Evolutionary conservation across 768 basidiomycete genomes (phyloP).

Genomic region (Suillus ampliporus): DNA sequence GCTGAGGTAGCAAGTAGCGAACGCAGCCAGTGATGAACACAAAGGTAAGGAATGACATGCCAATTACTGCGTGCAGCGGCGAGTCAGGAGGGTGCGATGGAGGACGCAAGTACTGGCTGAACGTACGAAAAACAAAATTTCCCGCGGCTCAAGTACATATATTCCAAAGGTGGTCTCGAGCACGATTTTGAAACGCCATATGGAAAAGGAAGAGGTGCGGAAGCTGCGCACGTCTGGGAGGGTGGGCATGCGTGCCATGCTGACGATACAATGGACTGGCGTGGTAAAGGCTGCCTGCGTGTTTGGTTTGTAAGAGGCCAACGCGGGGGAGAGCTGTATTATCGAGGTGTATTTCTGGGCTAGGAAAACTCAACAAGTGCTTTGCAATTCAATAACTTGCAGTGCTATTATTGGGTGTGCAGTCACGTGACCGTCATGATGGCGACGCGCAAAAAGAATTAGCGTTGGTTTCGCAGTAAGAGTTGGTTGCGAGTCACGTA

Average conservation of each 20-base stretch:
- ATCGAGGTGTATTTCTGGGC: neutral
- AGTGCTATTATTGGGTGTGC: neutral
- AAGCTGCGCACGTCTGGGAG: slow-evolving; percentile 10
- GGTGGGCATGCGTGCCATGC: neutral
- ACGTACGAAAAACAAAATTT: slow-evolving; percentile 65
- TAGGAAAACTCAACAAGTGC: neutral
- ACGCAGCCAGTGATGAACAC: slow-evolving; percentile 57
- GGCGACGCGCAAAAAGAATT: neutral
- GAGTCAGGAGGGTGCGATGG: neutral
- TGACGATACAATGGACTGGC: neutral
- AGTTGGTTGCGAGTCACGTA: slow-evolving; percentile 3
- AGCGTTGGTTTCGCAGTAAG: neutral
- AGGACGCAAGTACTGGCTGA: neutral
- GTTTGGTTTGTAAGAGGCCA: neutral
- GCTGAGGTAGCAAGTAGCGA: slow-evolving; percentile 60
- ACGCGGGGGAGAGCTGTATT: neutral
- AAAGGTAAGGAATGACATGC: slow-evolving; percentile 44
- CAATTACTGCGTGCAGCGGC: slow-evolving; percentile 39
- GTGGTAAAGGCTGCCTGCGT: slow-evolving; percentile 4
- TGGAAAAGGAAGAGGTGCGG: slow-evolving; percentile 22
- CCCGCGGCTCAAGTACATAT: slow-evolving; percentile 70
- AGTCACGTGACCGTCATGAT: slow-evolving; percentile 1
- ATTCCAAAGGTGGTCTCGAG: slow-evolving; percentile 66
- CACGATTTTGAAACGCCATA: slow-evolving; percentile 62
- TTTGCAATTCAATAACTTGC: neutral